These are phyloP conservation scores for Puccinia hordei DNA, from an alignment of 1,284 basidiomycete species.

Conservation along the genomic window DNA sequence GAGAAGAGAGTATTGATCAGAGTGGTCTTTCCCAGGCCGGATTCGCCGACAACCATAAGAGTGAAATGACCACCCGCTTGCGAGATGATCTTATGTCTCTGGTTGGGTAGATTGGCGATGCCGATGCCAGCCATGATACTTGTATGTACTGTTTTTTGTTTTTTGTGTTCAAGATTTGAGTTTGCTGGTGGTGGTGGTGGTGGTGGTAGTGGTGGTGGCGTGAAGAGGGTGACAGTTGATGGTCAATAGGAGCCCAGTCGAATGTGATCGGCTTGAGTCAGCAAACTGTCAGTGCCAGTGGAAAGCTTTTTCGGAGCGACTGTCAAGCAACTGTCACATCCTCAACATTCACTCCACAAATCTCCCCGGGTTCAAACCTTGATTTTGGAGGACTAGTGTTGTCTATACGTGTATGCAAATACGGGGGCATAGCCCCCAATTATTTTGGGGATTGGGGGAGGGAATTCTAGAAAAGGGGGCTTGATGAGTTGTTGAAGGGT, in stretches of 20 bases:
- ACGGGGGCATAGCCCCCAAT: too few species aligned
- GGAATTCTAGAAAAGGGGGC: too few species aligned
- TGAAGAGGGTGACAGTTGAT: neutral
- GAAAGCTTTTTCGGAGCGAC: neutral
- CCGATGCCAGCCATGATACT: slow-evolving; percentile 53
- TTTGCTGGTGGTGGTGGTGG: neutral
- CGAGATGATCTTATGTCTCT: slow-evolving; percentile 68
- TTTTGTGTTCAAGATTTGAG: neutral
- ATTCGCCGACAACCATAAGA: slow-evolving; percentile 96
- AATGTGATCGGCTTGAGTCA: neutral
- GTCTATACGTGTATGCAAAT: too few species aligned
- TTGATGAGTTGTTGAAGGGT: too few species aligned
- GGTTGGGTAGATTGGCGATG: slow-evolving; percentile 89
- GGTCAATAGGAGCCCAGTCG: slow-evolving; percentile 9
- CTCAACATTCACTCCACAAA: neutral
- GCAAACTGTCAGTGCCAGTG: neutral
- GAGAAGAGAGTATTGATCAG: slow-evolving; percentile 99
- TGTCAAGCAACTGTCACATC: slow-evolving; percentile 18
- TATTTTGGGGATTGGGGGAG: too few species aligned
- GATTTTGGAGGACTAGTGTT: too few species aligned
- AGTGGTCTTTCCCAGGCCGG: slow-evolving; percentile 89
- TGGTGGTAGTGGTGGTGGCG: neutral
- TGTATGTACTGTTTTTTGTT: neutral
- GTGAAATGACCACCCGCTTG: slow-evolving; percentile 97
- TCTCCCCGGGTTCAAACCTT: too few species aligned